A percentile compares a stretch with the other conserved stretches of the same genome.
Evolutionary conservation across 805 yeast genomes (phyloP).

Genomic region (Saturnispora zaruensis): DNA sequence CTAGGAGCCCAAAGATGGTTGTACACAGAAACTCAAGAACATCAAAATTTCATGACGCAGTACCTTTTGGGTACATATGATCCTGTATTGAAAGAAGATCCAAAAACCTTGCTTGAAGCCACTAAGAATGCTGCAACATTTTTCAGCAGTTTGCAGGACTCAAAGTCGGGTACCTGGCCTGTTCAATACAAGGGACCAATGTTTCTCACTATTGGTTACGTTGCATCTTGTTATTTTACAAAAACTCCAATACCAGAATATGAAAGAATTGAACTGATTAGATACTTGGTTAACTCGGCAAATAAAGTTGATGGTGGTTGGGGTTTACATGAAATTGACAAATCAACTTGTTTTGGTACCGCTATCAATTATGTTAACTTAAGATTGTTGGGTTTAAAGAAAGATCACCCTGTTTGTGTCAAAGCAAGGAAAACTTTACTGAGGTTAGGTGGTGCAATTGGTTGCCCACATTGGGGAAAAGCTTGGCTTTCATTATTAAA

Average conservation of each 20-base stretch:
- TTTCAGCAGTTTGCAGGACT: slow-evolving; percentile 62
- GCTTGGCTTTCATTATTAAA: slow-evolving; percentile 77
- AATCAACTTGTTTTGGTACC: slow-evolving; percentile 93
- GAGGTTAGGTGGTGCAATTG: slow-evolving; percentile 80
- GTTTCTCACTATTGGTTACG: slow-evolving; percentile 91
- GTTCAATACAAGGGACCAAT: slow-evolving; percentile 95
- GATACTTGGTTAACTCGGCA: slow-evolving; percentile 84
- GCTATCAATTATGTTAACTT: slow-evolving; percentile 75
- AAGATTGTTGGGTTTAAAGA: slow-evolving; percentile 67
- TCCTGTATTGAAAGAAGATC: slow-evolving; percentile 23
- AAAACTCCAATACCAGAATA: slow-evolving; percentile 60
- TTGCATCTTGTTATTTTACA: slow-evolving; percentile 65
- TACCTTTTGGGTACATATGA: slow-evolving; percentile 33
- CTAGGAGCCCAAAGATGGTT: slow-evolving; percentile 82
- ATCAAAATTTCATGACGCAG: slow-evolving; percentile 49
- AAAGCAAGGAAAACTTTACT: slow-evolving; percentile 67
- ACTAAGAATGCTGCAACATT: slow-evolving; percentile 70
- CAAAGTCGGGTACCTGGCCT: slow-evolving; percentile 76
- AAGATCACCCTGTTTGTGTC: slow-evolving; percentile 66
- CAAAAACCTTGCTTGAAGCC: slow-evolving; percentile 39
- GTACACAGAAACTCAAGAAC: slow-evolving; percentile 37
- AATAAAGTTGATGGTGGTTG: slow-evolving; percentile 99
- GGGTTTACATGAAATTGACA: slow-evolving; percentile 92
- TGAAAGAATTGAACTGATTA: slow-evolving; percentile 57
- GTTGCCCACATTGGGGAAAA: slow-evolving; percentile 96